Evolutionary conservation across 1,284 basidiomycete genomes (phyloP).

Genomic region (Rhizoctonia solani): DNA sequence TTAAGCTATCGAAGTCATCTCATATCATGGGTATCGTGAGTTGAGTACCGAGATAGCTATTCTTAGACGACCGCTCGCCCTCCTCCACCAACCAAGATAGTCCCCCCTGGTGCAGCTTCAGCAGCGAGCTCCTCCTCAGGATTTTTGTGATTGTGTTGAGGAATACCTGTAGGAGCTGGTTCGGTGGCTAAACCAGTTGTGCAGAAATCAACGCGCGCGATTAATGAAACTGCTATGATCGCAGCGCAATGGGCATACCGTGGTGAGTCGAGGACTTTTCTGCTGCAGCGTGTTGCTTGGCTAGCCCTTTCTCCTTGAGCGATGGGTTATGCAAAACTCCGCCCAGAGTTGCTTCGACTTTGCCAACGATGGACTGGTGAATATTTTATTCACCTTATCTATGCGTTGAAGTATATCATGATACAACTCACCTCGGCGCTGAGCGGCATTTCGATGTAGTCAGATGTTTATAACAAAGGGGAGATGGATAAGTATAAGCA

Average conservation of each 20-base stretch:
- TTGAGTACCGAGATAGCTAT: no score
- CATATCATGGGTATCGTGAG: no score
- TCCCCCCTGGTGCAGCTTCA: not conserved
- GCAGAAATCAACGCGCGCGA: no score
- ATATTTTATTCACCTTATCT: not conserved
- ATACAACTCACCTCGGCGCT: constrained; percentile 1
- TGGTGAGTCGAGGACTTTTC: no score
- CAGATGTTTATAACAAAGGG: not conserved
- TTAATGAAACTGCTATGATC: no score
- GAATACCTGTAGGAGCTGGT: not conserved
- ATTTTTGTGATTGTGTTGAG: not conserved
- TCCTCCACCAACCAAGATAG: constrained; percentile 10
- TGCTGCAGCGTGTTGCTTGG: constrained; percentile 23
- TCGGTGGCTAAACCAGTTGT: constrained; percentile 1
- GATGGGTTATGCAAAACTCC: not conserved
- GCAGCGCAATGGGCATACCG: no score
- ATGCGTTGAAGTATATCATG: not conserved
- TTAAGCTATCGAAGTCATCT: no score
- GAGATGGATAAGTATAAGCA: no score
- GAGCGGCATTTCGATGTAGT: not conserved
- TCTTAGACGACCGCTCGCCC: not conserved
- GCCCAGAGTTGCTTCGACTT: constrained; percentile 3
- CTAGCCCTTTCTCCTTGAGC: constrained; percentile 16
- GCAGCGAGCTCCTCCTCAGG: constrained; percentile 20
- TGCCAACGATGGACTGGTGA: constrained; percentile 2